Evolutionary conservation across 1,284 basidiomycete species (phyloP).

Genomic region (Prillingera fragicola): DNA sequence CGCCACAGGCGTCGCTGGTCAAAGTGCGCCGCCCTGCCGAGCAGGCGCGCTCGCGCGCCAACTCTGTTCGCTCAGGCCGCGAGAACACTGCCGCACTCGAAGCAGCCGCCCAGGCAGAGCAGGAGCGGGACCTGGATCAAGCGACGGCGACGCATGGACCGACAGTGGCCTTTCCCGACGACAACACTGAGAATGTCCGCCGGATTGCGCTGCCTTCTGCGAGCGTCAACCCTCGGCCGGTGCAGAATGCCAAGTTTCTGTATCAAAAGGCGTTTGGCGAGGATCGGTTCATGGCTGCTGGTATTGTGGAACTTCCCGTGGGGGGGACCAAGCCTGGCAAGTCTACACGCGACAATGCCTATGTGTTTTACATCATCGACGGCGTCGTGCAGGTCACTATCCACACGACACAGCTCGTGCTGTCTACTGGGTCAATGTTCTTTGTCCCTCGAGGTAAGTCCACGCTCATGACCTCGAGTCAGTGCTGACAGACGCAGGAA

Average conservation of each 20-base stretch:
- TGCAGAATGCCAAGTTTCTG: constrained; percentile 64
- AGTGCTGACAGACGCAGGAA: constrained; percentile 55
- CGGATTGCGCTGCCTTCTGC: background rate
- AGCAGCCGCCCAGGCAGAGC: no score
- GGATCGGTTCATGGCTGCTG: constrained; percentile 82
- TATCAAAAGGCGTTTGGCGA: constrained; percentile 97
- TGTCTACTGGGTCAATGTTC: constrained; percentile 80
- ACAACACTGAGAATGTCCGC: constrained; percentile 1
- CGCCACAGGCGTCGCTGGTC: no score
- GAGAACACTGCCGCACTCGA: no score
- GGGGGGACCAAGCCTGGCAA: constrained; percentile 77
- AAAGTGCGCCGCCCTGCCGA: no score
- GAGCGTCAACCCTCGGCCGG: constrained; percentile 47
- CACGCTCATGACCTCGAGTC: no score
- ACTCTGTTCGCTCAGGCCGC: no score
- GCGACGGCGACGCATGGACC: no score
- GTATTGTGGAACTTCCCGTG: constrained; percentile 74
- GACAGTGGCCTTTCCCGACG: no score
- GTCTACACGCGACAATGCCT: constrained; percentile 86
- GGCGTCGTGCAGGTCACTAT: constrained; percentile 82
- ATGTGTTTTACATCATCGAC: constrained; percentile 84
- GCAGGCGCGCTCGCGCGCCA: no score
- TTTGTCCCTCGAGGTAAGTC: constrained; percentile 77
- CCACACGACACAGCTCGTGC: constrained; percentile 68
- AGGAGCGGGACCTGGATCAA: no score